These are phyloP conservation scores for Candida adriatica DNA, from an alignment of 805 yeast genomes.

Conservation along the genomic window DNA sequence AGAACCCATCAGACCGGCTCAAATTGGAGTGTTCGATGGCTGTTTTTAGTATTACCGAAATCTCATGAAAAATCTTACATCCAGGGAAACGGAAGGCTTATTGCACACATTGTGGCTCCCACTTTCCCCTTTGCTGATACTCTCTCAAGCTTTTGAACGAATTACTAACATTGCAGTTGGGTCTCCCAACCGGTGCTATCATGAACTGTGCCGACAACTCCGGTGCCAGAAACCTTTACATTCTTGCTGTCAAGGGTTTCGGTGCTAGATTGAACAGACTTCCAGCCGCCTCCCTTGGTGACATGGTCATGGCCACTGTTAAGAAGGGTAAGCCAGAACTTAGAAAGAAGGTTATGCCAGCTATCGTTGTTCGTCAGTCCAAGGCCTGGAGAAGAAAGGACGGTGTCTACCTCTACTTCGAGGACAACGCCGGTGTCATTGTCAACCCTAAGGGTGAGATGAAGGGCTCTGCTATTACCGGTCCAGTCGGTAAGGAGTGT, in stretches of 20 bases:
- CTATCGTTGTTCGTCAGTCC: slow-evolving; percentile 97
- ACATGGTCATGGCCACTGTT: slow-evolving; percentile 99
- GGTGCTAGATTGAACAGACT: slow-evolving; percentile 99
- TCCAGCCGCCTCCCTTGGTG: slow-evolving; percentile 99
- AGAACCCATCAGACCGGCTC: no score
- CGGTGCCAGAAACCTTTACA: slow-evolving; percentile 99
- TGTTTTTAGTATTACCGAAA: no score
- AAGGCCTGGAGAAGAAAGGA: slow-evolving; percentile 99
- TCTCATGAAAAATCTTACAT: no score
- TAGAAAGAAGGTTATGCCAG: slow-evolving; percentile 99
- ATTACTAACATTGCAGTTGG: slow-evolving; percentile 52
- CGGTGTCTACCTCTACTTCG: slow-evolving; percentile 98
- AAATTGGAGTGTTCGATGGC: no score
- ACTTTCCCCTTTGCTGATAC: background rate
- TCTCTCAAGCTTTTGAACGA: slow-evolving; percentile 1
- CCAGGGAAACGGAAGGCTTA: no score
- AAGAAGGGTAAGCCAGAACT: slow-evolving; percentile 99
- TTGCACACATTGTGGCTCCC: no score
- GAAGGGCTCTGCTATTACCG: slow-evolving; percentile 99
- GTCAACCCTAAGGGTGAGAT: slow-evolving; percentile 99
- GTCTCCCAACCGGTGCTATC: slow-evolving; percentile 99
- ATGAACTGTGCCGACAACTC: slow-evolving; percentile 99
- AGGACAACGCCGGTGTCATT: slow-evolving; percentile 99
- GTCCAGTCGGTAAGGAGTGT: slow-evolving; percentile 99
- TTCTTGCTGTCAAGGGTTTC: slow-evolving; percentile 97